Base-by-base conservation (phyloP, 129 eudicot species). In the Flaveria trinervia region DNA sequence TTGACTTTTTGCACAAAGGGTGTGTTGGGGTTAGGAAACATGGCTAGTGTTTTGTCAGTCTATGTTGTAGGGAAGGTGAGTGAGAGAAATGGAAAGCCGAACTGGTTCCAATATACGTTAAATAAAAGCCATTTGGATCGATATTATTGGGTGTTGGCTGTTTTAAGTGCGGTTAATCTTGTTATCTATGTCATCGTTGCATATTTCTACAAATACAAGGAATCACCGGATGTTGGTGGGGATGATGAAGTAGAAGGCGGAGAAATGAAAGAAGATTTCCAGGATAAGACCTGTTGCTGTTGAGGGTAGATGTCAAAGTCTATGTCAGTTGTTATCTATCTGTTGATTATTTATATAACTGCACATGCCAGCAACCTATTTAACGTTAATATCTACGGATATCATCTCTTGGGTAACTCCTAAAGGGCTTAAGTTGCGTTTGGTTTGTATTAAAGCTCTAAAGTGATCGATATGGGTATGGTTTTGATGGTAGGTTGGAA, bases 81-180 rank as follows among this genome's bases (percentile, higher is more conserved):
- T 46, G 89, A 86, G 72, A 84, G 64, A 25, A 82, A 76, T 11
- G 86, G 84, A 16, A 73, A 59, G 28, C 18, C 43, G 22, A 84
- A 77, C 68, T 88, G 93, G 96, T 90, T 90, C 56, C 88, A 81
- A 45, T 14, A 67, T 33, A 84, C 88, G 2, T 74, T 90, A 70
- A 90, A 75, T 41, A 43, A 56, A 75, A 87, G 92, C 20, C 90
- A 84, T 16, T 72, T 85, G 87, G 90, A 90, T 62, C 68, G 79
- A 9, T 90, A 90, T 78, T 90, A 90, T 51, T 90, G 90, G 96
- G 76, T 77, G 11, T 64, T 90, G 56, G 88, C 90, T 13, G 89
- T 20, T n/a, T 5, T 90, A 33, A 80, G 92, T 65, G 84, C 84
- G 11, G 84, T 73, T 18, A 87, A 85, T 76, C 78, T 90, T 46